Base-by-base conservation (phyloP, 1,139 yeast genomes). In the Kodamaea alishanica region DNA sequence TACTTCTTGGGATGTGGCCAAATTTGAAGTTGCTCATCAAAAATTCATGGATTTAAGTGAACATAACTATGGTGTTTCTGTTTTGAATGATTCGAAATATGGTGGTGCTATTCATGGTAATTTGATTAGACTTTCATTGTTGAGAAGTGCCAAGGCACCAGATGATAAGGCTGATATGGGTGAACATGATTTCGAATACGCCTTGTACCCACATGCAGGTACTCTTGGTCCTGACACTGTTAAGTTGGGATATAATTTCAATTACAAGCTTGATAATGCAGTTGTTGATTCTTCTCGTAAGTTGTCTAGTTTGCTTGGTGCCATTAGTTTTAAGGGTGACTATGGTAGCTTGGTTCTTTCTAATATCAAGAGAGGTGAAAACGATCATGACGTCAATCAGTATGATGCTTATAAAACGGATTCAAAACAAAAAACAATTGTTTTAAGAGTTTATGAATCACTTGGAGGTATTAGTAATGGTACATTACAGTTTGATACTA, bases 151-250 rank as follows among this genome's bases (percentile, higher is more conserved):
- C 28, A 89, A 89, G 61, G 85, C 88, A 10, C 97, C 97, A 0
- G 97, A 89, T 68, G 88, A 84, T 23, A 73, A 78, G 54, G 97
- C 97, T 4, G 97, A 92, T 60, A 88, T 92, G 88, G 97, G 97
- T 6, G 62, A 69, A 27, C 97, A 92, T 59, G 70, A 69, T 42
- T 85, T 92, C 65, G 81, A 81, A 49, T 92, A 89, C 61, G 96
- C 95, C 0, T 63, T 92, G 35, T 75, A 77, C 43, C 97, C 97
- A 2, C 97, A 92, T 58, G 51, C 56, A 10, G 95, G 95, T 4
- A 61, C 75, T 0, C 65, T 92, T 41, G 72, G 77, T 23, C 57
- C 73, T 1, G 76, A 77, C 32, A 81, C 89, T 1, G 92, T 90
- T 9, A 76, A 77, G 46, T 74, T 84, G 33, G 96, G 87, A 0